Conservation (phyloP, 2,329 filamentous ascomycete genomes). For the Coniosporium tulheliwenetii region DNA sequence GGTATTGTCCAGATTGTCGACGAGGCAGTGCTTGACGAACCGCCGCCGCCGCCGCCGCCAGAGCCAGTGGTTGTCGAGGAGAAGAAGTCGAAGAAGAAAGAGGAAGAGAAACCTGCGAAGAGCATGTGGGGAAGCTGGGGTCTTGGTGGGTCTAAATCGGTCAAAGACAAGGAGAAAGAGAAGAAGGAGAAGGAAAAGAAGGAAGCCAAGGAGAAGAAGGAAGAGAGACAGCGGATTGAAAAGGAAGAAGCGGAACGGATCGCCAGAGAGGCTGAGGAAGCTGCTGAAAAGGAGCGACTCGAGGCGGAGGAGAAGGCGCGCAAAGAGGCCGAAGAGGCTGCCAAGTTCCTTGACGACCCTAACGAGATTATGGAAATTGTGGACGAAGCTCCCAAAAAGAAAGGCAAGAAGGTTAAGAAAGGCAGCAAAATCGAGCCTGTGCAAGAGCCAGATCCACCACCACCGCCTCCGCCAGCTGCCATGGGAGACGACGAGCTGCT, state of each 20-base stretch:
- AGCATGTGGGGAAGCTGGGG: constrained; percentile 28
- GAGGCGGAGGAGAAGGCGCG: background rate
- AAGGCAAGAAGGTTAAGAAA: constrained; percentile 11
- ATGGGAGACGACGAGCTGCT: constrained; percentile 16
- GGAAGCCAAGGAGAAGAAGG: constrained; percentile 28
- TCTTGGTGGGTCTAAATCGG: constrained; percentile 17
- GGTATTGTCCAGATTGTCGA: constrained; percentile 8
- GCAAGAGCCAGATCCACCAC: constrained; percentile 4
- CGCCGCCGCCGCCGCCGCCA: too few species aligned
- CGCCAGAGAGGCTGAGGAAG: constrained; percentile 16
- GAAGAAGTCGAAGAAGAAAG: constrained; percentile 14
- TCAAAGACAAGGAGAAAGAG: constrained; percentile 15
- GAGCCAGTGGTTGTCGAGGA: constrained; percentile 9
- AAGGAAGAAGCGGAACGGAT: constrained; percentile 8
- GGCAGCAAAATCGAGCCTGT: constrained; percentile 1
- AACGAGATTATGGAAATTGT: constrained; percentile 16
- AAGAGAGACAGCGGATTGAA: constrained; percentile 22
- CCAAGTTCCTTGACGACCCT: constrained; percentile 17
- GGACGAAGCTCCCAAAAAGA: constrained; percentile 12
- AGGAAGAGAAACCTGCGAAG: constrained; percentile 14
- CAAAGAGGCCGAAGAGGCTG: constrained; percentile 19
- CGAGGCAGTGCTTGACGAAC: constrained; percentile 5
- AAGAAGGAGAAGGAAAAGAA: constrained; percentile 30
- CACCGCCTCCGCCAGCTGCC: constrained; percentile 13
- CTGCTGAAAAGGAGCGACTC: constrained; percentile 11